Base-by-base conservation (phyloP, 2,329 filamentous ascomycete species). In the Aspergillus chevalieri region DNA sequence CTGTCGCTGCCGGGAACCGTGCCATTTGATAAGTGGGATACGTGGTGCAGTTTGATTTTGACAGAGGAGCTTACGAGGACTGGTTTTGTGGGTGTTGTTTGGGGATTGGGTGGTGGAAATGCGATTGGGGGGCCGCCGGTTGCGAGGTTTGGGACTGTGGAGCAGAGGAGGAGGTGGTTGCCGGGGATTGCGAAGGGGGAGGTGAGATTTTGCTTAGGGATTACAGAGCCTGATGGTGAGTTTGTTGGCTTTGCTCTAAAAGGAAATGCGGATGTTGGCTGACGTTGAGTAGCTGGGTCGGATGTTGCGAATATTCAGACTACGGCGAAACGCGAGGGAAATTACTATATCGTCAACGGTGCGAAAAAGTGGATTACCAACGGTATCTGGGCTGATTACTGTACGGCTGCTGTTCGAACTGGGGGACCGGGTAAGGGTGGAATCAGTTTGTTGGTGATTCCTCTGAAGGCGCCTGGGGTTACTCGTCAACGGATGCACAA, bases 361-460 rank as follows among this genome's bases (percentile, higher is more conserved):
- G 76, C 77, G 46, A 86, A 86, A 72, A 84, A 84, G 62, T 84
- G 82, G 81, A 85, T 86, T 55, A 85, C 83, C 1, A 81, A 81
- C 43, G 78, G 74, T 12, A 75, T 80, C 1, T 82, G 75, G 73
- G 79, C 82, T 10, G 76, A 81, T 44, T 81, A 82, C 61, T 78
- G 79, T 63, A 83, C 82, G 0, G 80, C 82, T 10, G 83, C 82
- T 2, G 72, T 72, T 46, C 71, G 79, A 17, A 76, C 85, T 0
- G 84, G 84, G 14, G 83, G 80, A 0, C 75, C 79, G 0, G 82
- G 82, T 0, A 72, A 79, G 0, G 61, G 65, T 1, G 85, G 85
- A 0, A 73, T 88, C 6, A 83, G 79, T 0, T 71, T 88, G 65
- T 68, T 89, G 3, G 77, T 87, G 0, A 82, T 87, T 9, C 85